Conservation (phyloP, 2,329 filamentous ascomycete genomes). For the Beauveria sp. region DNA sequence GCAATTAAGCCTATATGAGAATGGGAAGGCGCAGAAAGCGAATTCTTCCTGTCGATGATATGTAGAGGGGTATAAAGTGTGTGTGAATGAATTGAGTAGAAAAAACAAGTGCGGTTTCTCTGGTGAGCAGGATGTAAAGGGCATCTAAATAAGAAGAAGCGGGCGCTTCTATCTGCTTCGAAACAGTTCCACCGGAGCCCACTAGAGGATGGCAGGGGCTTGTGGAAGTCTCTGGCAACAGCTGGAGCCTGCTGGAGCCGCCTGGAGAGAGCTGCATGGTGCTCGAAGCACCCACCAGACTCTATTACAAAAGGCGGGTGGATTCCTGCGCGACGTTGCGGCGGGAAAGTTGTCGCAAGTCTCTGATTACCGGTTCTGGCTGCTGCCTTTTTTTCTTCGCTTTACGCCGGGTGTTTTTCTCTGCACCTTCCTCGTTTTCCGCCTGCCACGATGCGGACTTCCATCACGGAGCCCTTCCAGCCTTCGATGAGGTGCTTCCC, state of each 20-base stretch:
- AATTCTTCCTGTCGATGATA: constrained; percentile 16
- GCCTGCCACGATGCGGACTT: not conserved
- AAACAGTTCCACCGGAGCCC: constrained; percentile 34
- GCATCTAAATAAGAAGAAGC: constrained; percentile 32
- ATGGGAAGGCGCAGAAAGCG: constrained; percentile 16
- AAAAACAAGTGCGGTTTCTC: constrained; percentile 14
- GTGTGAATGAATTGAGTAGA: constrained; percentile 17
- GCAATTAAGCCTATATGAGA: constrained; percentile 10
- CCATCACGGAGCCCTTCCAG: not conserved
- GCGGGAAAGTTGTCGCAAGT: not conserved
- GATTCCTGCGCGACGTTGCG: not conserved
- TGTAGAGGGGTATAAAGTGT: constrained; percentile 15
- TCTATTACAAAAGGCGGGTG: constrained; percentile 2
- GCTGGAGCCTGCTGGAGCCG: constrained; percentile 14
- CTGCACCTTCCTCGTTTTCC: not conserved
- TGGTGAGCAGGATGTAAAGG: constrained; percentile 18
- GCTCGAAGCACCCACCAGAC: not conserved
- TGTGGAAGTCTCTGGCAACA: constrained; percentile 28
- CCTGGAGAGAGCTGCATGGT: not conserved
- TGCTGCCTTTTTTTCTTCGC: not conserved
- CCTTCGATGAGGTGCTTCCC: constrained; percentile 4
- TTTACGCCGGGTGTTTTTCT: not conserved
- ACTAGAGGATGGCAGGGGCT: constrained; percentile 28
- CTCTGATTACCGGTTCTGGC: not conserved
- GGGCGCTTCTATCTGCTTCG: constrained; percentile 37